Conservation (phyloP, 208 protist species). For the Acanthamoeba divionensis region DNA sequence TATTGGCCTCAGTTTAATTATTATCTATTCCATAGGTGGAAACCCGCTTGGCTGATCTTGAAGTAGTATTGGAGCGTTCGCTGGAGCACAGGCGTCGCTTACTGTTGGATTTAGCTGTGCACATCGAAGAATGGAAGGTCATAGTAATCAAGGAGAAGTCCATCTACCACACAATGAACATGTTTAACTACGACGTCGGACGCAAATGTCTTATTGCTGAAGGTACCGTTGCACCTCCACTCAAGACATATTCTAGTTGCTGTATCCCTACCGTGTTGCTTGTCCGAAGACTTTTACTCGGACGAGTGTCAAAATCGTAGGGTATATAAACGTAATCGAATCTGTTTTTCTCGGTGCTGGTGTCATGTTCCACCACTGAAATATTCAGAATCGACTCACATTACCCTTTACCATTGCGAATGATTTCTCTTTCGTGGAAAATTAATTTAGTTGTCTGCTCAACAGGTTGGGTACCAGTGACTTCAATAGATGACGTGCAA, state of each 20-base stretch:
- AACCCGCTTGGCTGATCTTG: constrained; percentile 72
- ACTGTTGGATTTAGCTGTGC: constrained; percentile 81
- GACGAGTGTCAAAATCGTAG: too few relatives aligned
- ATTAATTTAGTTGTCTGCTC: neutral
- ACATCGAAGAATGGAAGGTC: constrained; percentile 86
- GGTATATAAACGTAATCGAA: too few relatives aligned
- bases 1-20: too few relatives aligned
- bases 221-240: constrained; percentile 85
- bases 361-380: too few relatives aligned
- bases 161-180: constrained; percentile 95
- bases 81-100: constrained; percentile 68
- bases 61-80: constrained; percentile 68
- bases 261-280: too few relatives aligned
- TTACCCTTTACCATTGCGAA: too few relatives aligned
- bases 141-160: constrained; percentile 92
- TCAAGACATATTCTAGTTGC: too few relatives aligned
- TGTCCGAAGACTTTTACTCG: too few relatives aligned
- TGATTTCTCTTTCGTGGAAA: neutral
- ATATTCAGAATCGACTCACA: too few relatives aligned
- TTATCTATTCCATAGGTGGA: constrained; percentile 60
- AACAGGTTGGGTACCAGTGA: constrained; percentile 50
- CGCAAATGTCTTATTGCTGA: constrained; percentile 86
- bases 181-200: constrained; percentile 90
- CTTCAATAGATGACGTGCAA: constrained; percentile 82
- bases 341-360: too few relatives aligned